A percentile compares a stretch with the other conserved stretches of the same genome.
Evolutionary conservation across 1,139 yeast genomes (phyloP).

Genomic region (Geotrichum cucujoidarum): DNA sequence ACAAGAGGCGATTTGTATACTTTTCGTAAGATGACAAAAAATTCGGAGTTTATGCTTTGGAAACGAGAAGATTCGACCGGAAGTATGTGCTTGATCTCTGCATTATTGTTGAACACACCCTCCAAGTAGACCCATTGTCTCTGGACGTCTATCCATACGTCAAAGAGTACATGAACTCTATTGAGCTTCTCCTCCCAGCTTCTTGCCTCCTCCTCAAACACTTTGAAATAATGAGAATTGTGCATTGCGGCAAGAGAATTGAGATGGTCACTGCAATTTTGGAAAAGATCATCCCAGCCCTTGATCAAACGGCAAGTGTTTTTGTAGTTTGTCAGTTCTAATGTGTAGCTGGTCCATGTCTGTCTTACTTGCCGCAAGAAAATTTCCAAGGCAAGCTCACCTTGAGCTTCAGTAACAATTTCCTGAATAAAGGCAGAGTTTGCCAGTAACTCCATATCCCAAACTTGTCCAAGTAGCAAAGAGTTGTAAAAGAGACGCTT

Average conservation of each 20-base stretch:
- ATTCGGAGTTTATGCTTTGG: constrained; percentile 58
- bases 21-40: constrained; percentile 48
- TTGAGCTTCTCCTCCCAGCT: constrained; percentile 56
- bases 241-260: constrained; percentile 65
- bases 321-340: constrained; percentile 55
- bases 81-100: constrained; percentile 56
- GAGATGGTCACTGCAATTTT: constrained; percentile 56
- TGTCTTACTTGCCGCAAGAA: constrained; percentile 45
- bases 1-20: constrained; percentile 50
- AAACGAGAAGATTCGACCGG: constrained; percentile 72
- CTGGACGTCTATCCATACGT: constrained; percentile 79
- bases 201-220: constrained; percentile 57
- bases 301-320: constrained; percentile 53
- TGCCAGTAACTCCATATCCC: constrained; percentile 49
- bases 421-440: constrained; percentile 49
- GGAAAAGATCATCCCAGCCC: constrained; percentile 65
- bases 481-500: constrained; percentile 27
- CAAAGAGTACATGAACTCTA: constrained; percentile 50
- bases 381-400: constrained; percentile 64
- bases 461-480: constrained; percentile 53
- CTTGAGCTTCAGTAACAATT: constrained; percentile 60
- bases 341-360: constrained; percentile 40
- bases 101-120: constrained; percentile 59
- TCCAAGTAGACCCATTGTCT: constrained; percentile 83
- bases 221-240: constrained; percentile 57